Evolutionary conservation across 352 stramenopile genomes (phyloP), one percentile per base, ranked within the genome.

Genomic region (Phytophthora cactorum): DNA sequence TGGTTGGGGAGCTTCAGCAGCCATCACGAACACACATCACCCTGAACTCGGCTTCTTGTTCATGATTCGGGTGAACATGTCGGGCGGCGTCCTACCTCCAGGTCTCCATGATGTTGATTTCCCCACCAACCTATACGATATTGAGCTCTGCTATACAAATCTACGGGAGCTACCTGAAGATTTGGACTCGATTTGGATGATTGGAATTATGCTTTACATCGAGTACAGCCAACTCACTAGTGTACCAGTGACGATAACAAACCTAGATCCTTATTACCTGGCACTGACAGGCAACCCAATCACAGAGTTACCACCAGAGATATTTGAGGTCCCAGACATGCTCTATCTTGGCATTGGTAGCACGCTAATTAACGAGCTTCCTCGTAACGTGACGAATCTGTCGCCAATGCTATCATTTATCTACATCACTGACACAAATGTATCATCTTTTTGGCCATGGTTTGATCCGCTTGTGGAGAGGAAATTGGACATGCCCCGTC

Each of bases 161-260:
- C 34, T 90, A 5, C 72, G 46, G 1, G 44, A 74, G 14, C 39
- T 87, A 4, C 81, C 77, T 0, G 50, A 74, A 1, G 49, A 85
- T 80, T 36, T 87, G 11, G 58, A 79, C 44, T 28, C 61, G n/a
- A 72, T 57, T 22, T 87, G 78, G 76, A 72, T 73, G 6, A 41
- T 55, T n/a, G 62, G 53, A 2, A 52, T 46, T 8, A 52, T 59
- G 25, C 41, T 77, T 11, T 66, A 76, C 15, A 56, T 79, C 7
- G 74, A 82, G 25, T 64, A 65, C 41, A 76, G 63, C 12, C 17
- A 68, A n/a, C 53, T 73, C 6, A 64, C 46, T 22, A 22, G 22
- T 22, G 22, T 22, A 22, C 22, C 22, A 6, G 9, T 41, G 15
- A 50, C 44, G 0, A 43, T 78, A 8, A 22, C 52, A 15, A 44